Conservation (phyloP, 2,329 filamentous ascomycete genomes). For the Daldinia sp. region DNA sequence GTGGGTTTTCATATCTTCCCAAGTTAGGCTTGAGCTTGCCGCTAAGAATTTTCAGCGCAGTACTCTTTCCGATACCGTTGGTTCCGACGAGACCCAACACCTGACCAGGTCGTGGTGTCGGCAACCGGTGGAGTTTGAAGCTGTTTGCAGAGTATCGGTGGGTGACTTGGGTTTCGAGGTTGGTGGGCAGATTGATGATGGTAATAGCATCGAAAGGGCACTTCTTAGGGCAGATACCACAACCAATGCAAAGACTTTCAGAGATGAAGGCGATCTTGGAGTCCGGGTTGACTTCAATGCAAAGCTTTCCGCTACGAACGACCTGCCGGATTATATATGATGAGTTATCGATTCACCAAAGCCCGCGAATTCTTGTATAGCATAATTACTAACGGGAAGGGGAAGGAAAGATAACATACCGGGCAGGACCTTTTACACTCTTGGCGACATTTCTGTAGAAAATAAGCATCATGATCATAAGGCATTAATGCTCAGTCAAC, state of each 20-base stretch:
- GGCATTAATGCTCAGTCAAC: slow-evolving; percentile 32
- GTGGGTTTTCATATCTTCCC: slow-evolving; percentile 93
- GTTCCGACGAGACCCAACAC: slow-evolving; percentile 97
- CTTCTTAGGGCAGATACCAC: slow-evolving; percentile 99
- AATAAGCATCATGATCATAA: slow-evolving; percentile 49
- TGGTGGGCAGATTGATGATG: slow-evolving; percentile 99
- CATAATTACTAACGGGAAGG: background rate
- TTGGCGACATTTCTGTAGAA: slow-evolving; percentile 88
- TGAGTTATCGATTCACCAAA: slow-evolving; percentile 32
- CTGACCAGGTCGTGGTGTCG: slow-evolving; percentile 94
- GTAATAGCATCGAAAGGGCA: slow-evolving; percentile 99
- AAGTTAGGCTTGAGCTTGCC: slow-evolving; percentile 99
- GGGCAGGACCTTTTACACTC: slow-evolving; percentile 97
- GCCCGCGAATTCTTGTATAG: background rate
- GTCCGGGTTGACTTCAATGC: slow-evolving; percentile 89
- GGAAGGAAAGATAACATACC: slow-evolving; percentile 20
- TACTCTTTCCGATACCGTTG: slow-evolving; percentile 99
- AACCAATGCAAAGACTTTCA: slow-evolving; percentile 94
- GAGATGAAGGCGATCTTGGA: slow-evolving; percentile 99
- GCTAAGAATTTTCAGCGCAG: slow-evolving; percentile 97
- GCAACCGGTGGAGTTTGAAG: slow-evolving; percentile 98
- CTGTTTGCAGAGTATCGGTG: slow-evolving; percentile 99
- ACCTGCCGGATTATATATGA: slow-evolving; percentile 70
- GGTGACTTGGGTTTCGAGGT: slow-evolving; percentile 97
- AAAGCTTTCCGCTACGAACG: slow-evolving; percentile 95